A percentile compares a stretch with the other conserved stretches of the same genome.
Conservation (phyloP, 768 basidiomycete species). For the Mycena crocata region DNA sequence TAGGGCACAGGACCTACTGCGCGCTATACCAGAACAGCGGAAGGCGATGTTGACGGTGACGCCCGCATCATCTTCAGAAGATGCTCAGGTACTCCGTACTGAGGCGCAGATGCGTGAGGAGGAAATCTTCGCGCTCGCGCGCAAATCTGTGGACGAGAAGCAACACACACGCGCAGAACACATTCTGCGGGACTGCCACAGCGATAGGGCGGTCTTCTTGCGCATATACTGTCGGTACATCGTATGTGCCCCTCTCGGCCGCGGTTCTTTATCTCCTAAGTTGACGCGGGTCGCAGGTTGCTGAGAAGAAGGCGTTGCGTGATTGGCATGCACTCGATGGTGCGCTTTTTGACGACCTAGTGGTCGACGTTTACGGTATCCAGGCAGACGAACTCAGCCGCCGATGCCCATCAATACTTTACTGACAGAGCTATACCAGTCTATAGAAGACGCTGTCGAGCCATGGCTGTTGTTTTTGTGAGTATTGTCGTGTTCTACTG, state of each 20-base stretch:
- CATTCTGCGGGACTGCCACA: conserved; percentile 58
- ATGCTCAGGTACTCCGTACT: conserved; percentile 43
- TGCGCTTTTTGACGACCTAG: conserved; percentile 39
- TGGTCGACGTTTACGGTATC: background rate
- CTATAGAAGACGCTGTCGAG: conserved; percentile 59
- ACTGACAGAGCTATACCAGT: conserved; percentile 58
- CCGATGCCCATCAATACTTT: conserved; percentile 61
- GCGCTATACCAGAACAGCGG: conserved; percentile 52
- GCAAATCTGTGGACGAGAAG: conserved; percentile 65
- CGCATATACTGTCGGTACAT: conserved; percentile 30
- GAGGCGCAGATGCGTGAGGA: conserved; percentile 58
- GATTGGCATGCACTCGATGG: conserved; percentile 72
- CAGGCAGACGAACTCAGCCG: conserved; percentile 62
- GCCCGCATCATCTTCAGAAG: conserved; percentile 40
- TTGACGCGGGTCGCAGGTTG: conserved; percentile 2
- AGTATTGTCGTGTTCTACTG: conserved; percentile 34
- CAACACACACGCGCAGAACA: conserved; percentile 70
- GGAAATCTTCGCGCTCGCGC: conserved; percentile 65
- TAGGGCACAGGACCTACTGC: conserved; percentile 68
- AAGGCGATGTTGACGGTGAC: conserved; percentile 37
- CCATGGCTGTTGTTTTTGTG: conserved; percentile 78
- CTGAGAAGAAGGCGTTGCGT: conserved; percentile 64
- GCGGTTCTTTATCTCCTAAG: background rate
- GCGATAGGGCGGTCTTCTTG: conserved; percentile 48
- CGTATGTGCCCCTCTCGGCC: conserved; percentile 9